phyloP scores from a whole-genome alignment of 2,329 filamentous ascomycete genomes.

The Cladophialophora immunda region DNA sequence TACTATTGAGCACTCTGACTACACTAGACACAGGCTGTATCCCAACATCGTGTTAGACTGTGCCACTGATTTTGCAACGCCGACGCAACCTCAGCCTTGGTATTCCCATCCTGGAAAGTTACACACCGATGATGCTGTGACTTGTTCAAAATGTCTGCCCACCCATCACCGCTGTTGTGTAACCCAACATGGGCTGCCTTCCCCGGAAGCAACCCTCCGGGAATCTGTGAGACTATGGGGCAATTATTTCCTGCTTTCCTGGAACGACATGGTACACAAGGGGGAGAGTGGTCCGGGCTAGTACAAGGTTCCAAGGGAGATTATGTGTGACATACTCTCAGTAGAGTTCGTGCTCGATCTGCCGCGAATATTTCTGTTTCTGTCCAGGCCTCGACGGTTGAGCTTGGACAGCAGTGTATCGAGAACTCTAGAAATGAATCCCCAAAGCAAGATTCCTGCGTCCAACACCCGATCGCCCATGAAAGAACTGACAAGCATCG shows the following conservation, averaged over 20 bases:
- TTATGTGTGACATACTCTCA: neutral
- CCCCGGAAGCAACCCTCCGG: slow-evolving; percentile 14
- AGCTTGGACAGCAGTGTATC: neutral
- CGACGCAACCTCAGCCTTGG: neutral
- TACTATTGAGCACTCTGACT: neutral
- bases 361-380: neutral
- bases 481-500: neutral
- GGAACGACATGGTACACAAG: neutral
- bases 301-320: neutral
- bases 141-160: neutral
- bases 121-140: slow-evolving; percentile 18
- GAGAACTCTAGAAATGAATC: neutral
- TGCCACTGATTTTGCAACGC: slow-evolving; percentile 2
- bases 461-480: neutral
- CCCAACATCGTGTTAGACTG: neutral
- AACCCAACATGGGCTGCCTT: neutral
- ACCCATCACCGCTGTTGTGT: neutral
- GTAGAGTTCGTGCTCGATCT: neutral
- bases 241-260: neutral
- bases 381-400: neutral
- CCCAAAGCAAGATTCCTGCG: neutral
- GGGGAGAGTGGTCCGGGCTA: neutral
- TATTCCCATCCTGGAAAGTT: neutral
- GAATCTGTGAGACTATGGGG: neutral
- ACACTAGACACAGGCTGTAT: neutral